Evolutionary conservation across 805 yeast species (phyloP), one percentile per base, ranked within the genome.

Genomic region (Millerozyma miso): DNA sequence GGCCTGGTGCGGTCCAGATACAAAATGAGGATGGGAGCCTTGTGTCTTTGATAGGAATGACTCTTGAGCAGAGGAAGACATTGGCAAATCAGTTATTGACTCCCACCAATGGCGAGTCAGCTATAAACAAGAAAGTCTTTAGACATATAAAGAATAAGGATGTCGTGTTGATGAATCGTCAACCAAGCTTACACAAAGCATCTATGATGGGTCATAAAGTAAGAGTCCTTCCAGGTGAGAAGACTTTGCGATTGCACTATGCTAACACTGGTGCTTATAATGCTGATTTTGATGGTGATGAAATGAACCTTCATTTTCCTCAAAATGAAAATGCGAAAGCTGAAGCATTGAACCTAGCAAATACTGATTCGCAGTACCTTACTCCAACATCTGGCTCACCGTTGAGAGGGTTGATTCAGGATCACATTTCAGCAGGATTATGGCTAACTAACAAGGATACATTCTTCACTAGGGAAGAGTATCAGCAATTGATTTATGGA

Each of bases 171-270:
- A 93, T 95, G 98, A 93, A 93, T 71, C 90, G 99, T 74, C 99
- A 93, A 73, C 99, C 99, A 38, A 91, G 99, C 13, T 77, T 93
- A 63, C 99, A 93, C 73, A 93, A 93, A 71, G 99, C 99, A 37
- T 95, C 99, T 20, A 93, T 93, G 97, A 93, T 93, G 99, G 99
- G 99, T 53, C 99, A 93, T 69, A 87, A 84, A 60, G 99, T 93
- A 35, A 80, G 97, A 58, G 99, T 93, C 26, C 74, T 93, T 54
- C 99, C 98, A 3, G 96, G 96, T 46, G 99, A 93, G 62, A 93
- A 93, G 74, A 95, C 99, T 3, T 73, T 93, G 56, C 81, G 99
- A 60, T 73, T 93, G 65, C 99, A 93, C 65, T 93, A 93, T 67
- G 99, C 99, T 56, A 93, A 93, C 67, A 93, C 99, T 36, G 97